Base-by-base conservation (phyloP, 306 rosid genomes). In the Senna tora region DNA sequence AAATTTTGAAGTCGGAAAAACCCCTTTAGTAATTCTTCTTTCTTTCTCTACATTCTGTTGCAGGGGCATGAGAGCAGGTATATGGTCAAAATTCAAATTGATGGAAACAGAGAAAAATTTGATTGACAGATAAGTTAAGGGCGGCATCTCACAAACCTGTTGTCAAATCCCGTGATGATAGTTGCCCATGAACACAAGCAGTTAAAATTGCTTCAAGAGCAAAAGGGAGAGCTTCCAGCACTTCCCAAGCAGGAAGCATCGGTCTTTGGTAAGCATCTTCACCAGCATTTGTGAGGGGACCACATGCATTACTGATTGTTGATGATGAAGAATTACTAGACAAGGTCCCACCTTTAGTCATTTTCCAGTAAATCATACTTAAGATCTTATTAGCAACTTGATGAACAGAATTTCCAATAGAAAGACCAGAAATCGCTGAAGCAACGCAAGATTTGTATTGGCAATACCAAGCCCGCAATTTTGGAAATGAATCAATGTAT, bases 111-210 rank as follows among this genome's bases (percentile, higher is more conserved):
- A 63, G 42, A 36, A 72, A 65, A 75, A 46, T 51, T 53, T 72
- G 76, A 72, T 42, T 71, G 13, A 74, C 61, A 59, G 20, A 52
- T 19, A 69, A 74, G 76, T 21, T 55, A 78, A 62, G 60, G 60
- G 47, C 39, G 76, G 78, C 72, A 75, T 64, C 82, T 62, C 19
- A 62, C 67, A 51, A 73, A 90, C 96, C 96, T 86, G 93, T 90
- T 38, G 90, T 86, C 80, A 90, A 46, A 74, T 90, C 89, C 56
- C 96, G 87, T 28, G 96, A 84, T 72, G 94, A 88, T 81, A 90
- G 83, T 78, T 87, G 82, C 69, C 94, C 94, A 81, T 90, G 87
- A 76, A 83, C 90, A 69, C 92, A 90, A 57, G 96, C 90, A 81
- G 87, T 88, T 74, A 88, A 81, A 79, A 86, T 83, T 76, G 92